Evolutionary conservation across 2,329 filamentous ascomycete species (phyloP).

Genomic region (Thelonectria discophora): DNA sequence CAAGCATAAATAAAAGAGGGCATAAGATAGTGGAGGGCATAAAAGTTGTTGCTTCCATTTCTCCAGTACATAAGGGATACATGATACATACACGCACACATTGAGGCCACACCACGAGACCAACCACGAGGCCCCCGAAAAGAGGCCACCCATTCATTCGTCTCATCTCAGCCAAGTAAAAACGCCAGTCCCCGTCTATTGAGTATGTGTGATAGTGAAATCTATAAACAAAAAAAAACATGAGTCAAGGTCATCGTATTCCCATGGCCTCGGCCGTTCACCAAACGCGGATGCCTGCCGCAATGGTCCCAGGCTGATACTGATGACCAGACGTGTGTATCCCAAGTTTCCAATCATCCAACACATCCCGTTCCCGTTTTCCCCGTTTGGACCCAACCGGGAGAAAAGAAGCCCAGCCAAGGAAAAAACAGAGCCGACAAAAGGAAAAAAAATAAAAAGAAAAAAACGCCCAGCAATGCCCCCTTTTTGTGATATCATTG

Average conservation of each 20-base stretch:
- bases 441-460: conserved; percentile 6
- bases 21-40: not conserved
- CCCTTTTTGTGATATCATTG: conserved; percentile 26
- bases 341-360: not conserved
- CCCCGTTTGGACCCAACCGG: not conserved
- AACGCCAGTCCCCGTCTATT: conserved; percentile 41
- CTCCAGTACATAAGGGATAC: too few relatives aligned
- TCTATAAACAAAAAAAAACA: conserved; percentile 25
- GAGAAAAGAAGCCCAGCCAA: conserved; percentile 1
- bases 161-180: conserved; percentile 25
- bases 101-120: conserved; percentile 12
- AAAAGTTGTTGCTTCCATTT: conserved; percentile 12
- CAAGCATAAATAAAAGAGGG: conserved; percentile 8
- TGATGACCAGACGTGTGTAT: not conserved
- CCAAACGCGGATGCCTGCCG: not conserved
- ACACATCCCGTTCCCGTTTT: too few relatives aligned
- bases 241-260: not conserved
- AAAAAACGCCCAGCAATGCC: conserved; percentile 31
- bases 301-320: not conserved
- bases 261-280: not conserved
- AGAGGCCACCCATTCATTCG: conserved; percentile 2
- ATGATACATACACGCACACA: conserved; percentile 9
- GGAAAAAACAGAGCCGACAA: too few relatives aligned
- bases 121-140: not conserved
- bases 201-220: conserved; percentile 22